phyloP scores from a whole-genome alignment of 805 yeast genomes.

The Metschnikowia matae region DNA sequence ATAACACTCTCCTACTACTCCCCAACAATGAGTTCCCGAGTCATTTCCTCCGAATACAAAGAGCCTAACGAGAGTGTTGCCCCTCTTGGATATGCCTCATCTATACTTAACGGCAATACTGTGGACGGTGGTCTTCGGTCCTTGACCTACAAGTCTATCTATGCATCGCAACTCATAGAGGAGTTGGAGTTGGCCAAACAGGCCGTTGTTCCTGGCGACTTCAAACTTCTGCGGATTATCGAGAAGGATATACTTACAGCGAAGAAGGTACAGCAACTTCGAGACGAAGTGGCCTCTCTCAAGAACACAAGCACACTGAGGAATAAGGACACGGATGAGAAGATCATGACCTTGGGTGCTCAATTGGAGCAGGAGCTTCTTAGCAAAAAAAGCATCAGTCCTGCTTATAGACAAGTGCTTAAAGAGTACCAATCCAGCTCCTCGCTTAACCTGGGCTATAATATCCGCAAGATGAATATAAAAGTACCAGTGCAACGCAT shows the following conservation, averaged over 20 bases:
- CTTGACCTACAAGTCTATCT: slow-evolving; percentile 39
- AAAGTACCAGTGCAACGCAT: slow-evolving; percentile 8
- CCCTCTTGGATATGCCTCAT: slow-evolving; percentile 28
- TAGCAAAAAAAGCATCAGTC: slow-evolving; percentile 6
- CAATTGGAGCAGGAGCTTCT: slow-evolving; percentile 14
- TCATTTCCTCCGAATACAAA: slow-evolving; percentile 16
- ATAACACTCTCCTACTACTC: neutral
- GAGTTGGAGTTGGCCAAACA: slow-evolving; percentile 31
- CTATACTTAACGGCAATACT: slow-evolving; percentile 38
- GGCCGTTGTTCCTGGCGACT: slow-evolving; percentile 20
- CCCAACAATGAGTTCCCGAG: neutral
- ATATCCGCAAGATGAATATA: slow-evolving; percentile 4
- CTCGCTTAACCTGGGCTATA: slow-evolving; percentile 3
- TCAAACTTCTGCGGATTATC: slow-evolving; percentile 14
- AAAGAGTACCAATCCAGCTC: neutral
- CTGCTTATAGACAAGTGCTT: slow-evolving; percentile 3
- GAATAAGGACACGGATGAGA: slow-evolving; percentile 5
- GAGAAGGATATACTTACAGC: slow-evolving; percentile 18
- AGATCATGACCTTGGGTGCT: slow-evolving; percentile 6
- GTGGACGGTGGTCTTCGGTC: slow-evolving; percentile 40
- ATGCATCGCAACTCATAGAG: slow-evolving; percentile 34
- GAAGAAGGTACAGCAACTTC: slow-evolving; percentile 17
- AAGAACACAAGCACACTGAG: neutral
- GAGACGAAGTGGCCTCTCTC: slow-evolving; percentile 20
- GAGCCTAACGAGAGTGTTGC: slow-evolving; percentile 17